A percentile compares a stretch with the other conserved stretches of the same genome.
phyloP scores from a whole-genome alignment of 2,329 filamentous ascomycete species.

The Trichophyton rubrum region DNA sequence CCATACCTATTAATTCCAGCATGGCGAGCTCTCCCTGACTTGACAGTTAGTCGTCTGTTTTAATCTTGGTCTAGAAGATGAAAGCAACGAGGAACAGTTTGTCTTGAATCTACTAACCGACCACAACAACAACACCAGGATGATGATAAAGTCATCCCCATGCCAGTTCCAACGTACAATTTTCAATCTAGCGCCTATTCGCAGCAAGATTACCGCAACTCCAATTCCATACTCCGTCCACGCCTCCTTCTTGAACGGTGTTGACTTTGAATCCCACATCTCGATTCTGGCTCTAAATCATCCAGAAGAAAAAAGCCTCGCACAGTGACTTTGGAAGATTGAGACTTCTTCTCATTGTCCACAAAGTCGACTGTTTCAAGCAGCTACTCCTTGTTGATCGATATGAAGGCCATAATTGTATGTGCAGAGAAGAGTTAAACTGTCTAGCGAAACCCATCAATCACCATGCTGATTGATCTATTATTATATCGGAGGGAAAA shows the following conservation, averaged over 20 bases:
- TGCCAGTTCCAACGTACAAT: slow-evolving; percentile 31
- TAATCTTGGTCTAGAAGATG: not conserved
- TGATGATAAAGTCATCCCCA: slow-evolving; percentile 34
- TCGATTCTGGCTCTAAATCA: not conserved
- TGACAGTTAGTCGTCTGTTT: not conserved
- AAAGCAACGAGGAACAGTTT: not conserved
- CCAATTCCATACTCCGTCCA: slow-evolving; percentile 36
- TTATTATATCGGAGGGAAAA: not conserved
- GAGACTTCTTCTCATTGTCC: not conserved
- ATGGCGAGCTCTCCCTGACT: slow-evolving; percentile 14
- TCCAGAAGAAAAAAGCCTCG: not conserved
- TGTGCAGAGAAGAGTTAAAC: not conserved
- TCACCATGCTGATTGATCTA: not conserved
- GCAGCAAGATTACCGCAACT: slow-evolving; percentile 26
- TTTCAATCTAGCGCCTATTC: slow-evolving; percentile 30
- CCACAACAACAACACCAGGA: slow-evolving; percentile 28
- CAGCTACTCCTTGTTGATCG: not conserved
- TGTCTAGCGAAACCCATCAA: not conserved
- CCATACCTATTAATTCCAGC: slow-evolving; percentile 17
- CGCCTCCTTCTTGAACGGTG: slow-evolving; percentile 34
- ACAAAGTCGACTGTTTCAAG: not conserved
- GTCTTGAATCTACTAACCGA: slow-evolving; percentile 19
- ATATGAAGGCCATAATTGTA: not conserved
- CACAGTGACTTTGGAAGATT: not conserved
- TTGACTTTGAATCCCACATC: slow-evolving; percentile 12